Percentiles rank a stretch among this genome's conserved stretches.
Conservation (phyloP, 768 basidiomycete genomes). For the Hirschioporus abietinus region DNA sequence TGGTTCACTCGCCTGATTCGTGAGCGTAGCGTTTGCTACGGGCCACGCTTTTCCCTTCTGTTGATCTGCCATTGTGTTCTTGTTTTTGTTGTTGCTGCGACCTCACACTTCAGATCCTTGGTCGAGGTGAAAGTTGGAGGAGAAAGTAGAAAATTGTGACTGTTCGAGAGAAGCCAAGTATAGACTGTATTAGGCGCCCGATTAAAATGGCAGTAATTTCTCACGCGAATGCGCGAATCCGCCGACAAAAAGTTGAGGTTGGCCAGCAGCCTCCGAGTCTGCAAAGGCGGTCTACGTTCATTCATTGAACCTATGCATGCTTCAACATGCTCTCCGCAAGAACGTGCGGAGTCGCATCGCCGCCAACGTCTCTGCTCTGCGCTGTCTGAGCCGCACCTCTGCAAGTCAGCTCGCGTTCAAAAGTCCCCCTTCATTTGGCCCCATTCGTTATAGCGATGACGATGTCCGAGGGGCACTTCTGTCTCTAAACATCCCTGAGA, state of each 20-base stretch:
- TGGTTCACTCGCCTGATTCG: slow-evolving; percentile 63
- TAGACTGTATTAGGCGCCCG: background rate
- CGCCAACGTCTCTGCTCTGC: slow-evolving; percentile 23
- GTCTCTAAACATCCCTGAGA: background rate
- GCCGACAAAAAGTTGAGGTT: background rate
- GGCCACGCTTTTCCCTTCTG: slow-evolving; percentile 83
- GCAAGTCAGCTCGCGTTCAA: slow-evolving; percentile 27
- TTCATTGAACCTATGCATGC: slow-evolving; percentile 31
- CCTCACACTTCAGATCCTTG: slow-evolving; percentile 84
- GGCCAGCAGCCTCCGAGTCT: background rate
- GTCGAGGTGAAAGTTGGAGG: slow-evolving; percentile 34
- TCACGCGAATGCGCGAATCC: background rate
- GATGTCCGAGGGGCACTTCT: background rate
- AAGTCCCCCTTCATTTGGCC: background rate
- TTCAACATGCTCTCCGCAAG: slow-evolving; percentile 29
- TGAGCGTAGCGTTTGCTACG: slow-evolving; percentile 76
- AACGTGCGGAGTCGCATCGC: slow-evolving; percentile 5
- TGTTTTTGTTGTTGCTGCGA: slow-evolving; percentile 33
- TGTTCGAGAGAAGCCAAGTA: background rate
- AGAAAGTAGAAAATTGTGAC: background rate
- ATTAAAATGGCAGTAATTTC: background rate
- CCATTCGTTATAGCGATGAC: background rate
- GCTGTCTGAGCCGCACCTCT: slow-evolving; percentile 39
- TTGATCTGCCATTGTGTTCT: slow-evolving; percentile 52
- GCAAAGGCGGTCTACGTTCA: background rate